Evolutionary conservation across 1,139 yeast genomes (phyloP).

Genomic region (Sugiyamaella paludigena): DNA sequence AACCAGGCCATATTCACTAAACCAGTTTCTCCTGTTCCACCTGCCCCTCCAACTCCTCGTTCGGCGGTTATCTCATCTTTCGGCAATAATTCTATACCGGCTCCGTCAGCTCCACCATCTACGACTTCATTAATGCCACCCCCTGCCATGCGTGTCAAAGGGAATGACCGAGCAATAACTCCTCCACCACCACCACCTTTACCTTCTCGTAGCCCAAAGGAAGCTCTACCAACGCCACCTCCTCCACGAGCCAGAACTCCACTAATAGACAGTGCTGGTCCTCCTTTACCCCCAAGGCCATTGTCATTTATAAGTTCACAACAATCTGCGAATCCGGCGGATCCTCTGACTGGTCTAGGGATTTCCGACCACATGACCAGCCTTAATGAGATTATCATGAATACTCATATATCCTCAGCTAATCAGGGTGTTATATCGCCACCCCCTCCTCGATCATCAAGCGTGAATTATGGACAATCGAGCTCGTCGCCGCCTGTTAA

Average conservation of each 20-base stretch:
- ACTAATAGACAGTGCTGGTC: not conserved
- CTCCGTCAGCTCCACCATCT: conserved; percentile 1
- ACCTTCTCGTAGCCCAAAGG: conserved; percentile 6
- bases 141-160: conserved; percentile 1
- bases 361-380: not conserved
- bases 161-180: conserved; percentile 1
- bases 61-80: not conserved
- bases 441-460: too few species aligned
- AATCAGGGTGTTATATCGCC: not conserved
- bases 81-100: not conserved
- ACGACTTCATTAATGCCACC: conserved; percentile 6
- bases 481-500: too few species aligned
- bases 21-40: not conserved
- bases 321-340: not conserved
- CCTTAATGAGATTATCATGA: not conserved
- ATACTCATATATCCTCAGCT: not conserved
- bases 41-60: not conserved
- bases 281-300: conserved; percentile 4
- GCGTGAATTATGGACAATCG: too few species aligned
- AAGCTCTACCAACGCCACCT: conserved; percentile 8
- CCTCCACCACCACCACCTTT: conserved; percentile 23
- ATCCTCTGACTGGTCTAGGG: not conserved
- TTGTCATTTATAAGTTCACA: conserved; percentile 7
- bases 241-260: conserved; percentile 13
- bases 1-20: not conserved